These are phyloP conservation scores for Pleomassaria siparia DNA, from an alignment of 2,329 filamentous ascomycete genomes.

Conservation along the genomic window DNA sequence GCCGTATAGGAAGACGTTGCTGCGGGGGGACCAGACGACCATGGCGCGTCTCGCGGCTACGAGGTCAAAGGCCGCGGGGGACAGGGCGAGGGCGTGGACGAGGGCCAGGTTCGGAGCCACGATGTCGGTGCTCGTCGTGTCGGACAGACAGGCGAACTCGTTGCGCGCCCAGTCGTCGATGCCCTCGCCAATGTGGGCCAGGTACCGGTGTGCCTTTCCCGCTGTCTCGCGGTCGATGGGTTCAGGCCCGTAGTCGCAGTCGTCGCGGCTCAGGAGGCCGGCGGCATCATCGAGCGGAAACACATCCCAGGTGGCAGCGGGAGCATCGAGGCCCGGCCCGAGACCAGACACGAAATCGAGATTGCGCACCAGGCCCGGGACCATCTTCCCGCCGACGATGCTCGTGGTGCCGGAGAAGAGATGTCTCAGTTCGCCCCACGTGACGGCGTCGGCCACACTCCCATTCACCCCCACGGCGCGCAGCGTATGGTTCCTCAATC, in stretches of 20 bases:
- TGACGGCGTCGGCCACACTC: not conserved
- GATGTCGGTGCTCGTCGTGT: not conserved
- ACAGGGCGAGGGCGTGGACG: not conserved
- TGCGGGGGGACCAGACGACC: not conserved
- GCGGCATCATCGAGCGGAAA: not conserved
- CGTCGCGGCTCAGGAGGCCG: not conserved
- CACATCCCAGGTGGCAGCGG: not conserved
- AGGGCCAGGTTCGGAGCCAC: not conserved
- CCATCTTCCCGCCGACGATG: not conserved
- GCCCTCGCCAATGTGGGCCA: not conserved
- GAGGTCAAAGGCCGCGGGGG: not conserved
- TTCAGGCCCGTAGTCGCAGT: not conserved
- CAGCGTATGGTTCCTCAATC: not conserved
- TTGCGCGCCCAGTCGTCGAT: not conserved
- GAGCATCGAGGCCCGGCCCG: not conserved
- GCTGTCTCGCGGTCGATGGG: not conserved
- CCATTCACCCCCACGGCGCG: not conserved
- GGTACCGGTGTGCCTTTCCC: not conserved
- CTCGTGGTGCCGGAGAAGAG: not conserved
- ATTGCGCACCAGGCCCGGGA: not conserved
- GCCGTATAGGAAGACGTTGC: not conserved
- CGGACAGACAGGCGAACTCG: not conserved
- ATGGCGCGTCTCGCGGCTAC: not conserved
- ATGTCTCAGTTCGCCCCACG: not conserved
- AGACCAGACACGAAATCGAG: not conserved